Conservation (phyloP, 2,329 filamentous ascomycete genomes). For the Penicillium oxalicum region DNA sequence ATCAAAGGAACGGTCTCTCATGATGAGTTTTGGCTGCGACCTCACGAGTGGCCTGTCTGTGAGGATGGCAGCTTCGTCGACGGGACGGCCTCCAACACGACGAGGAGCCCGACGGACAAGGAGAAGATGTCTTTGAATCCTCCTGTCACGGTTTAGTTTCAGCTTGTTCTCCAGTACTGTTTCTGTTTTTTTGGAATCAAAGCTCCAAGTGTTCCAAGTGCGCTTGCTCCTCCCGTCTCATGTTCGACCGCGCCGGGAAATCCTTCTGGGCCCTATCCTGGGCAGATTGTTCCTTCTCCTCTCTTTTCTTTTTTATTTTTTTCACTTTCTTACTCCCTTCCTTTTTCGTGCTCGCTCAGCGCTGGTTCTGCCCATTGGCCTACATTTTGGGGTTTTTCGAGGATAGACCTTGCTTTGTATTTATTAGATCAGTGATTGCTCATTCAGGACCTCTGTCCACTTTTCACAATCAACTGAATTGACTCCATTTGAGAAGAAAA, state of each 20-base stretch:
- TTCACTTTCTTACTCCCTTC: background rate
- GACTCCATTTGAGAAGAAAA: too few species aligned
- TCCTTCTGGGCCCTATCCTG: background rate
- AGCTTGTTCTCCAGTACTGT: too few species aligned
- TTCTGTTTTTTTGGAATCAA: background rate
- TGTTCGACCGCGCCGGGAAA: too few species aligned
- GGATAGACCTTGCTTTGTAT: too few species aligned
- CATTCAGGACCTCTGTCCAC: too few species aligned
- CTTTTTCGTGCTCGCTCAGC: background rate
- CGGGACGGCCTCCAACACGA: constrained; percentile 19
- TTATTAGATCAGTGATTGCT: too few species aligned
- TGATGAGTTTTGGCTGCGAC: constrained; percentile 26
- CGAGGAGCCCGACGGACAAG: background rate
- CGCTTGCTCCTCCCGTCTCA: too few species aligned
- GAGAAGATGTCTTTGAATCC: background rate
- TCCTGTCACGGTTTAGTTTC: background rate
- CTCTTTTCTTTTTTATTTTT: background rate
- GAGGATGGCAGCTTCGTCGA: constrained; percentile 24
- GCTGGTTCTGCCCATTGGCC: too few species aligned
- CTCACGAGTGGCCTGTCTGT: constrained; percentile 24
- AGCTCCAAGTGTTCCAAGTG: too few species aligned
- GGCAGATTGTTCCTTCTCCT: background rate
- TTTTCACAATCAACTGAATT: too few species aligned
- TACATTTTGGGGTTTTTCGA: too few species aligned
- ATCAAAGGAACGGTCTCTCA: constrained; percentile 22